phyloP scores from a whole-genome alignment of 2,329 filamentous ascomycete genomes.

The Penicillium sp. region DNA sequence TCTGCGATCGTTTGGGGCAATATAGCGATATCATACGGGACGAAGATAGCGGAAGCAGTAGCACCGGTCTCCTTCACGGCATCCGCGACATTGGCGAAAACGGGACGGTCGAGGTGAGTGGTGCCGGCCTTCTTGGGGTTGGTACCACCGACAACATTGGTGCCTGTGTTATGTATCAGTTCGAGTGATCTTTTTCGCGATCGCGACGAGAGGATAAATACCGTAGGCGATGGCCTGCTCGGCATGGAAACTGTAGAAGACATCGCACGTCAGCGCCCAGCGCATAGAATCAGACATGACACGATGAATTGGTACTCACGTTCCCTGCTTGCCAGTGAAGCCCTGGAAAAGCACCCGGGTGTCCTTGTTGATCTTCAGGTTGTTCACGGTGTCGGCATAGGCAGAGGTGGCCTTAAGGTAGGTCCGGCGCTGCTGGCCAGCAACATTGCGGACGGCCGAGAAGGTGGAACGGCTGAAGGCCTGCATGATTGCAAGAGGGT shows the following conservation, averaged over 20 bases:
- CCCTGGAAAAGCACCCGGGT: slow-evolving; percentile 97
- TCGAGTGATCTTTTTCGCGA: slow-evolving; percentile 15
- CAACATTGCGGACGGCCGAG: slow-evolving; percentile 68
- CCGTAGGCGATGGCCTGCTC: slow-evolving; percentile 98
- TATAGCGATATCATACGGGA: slow-evolving; percentile 65
- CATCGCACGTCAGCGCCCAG: slow-evolving; percentile 33
- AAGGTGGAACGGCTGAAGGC: slow-evolving; percentile 74
- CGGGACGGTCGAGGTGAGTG: slow-evolving; percentile 85
- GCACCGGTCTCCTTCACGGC: slow-evolving; percentile 89
- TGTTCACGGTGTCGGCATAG: slow-evolving; percentile 74
- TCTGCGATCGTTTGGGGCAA: background rate
- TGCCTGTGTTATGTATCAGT: slow-evolving; percentile 65
- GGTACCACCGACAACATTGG: slow-evolving; percentile 95
- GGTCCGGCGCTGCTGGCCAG: slow-evolving; percentile 63
- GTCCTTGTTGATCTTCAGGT: slow-evolving; percentile 88
- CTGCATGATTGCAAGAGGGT: slow-evolving; percentile 65
- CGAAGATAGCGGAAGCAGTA: slow-evolving; percentile 91
- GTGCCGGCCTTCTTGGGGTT: slow-evolving; percentile 98
- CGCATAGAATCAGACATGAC: slow-evolving; percentile 16
- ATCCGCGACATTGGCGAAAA: slow-evolving; percentile 87
- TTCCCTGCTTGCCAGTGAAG: slow-evolving; percentile 96
- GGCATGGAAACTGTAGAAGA: slow-evolving; percentile 78
- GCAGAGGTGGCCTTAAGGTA: slow-evolving; percentile 73
- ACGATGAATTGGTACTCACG: slow-evolving; percentile 60
- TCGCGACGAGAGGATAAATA: slow-evolving; percentile 50